Conservation (phyloP, 345 rosid species). For the Diplotaxis tenuifolia region DNA sequence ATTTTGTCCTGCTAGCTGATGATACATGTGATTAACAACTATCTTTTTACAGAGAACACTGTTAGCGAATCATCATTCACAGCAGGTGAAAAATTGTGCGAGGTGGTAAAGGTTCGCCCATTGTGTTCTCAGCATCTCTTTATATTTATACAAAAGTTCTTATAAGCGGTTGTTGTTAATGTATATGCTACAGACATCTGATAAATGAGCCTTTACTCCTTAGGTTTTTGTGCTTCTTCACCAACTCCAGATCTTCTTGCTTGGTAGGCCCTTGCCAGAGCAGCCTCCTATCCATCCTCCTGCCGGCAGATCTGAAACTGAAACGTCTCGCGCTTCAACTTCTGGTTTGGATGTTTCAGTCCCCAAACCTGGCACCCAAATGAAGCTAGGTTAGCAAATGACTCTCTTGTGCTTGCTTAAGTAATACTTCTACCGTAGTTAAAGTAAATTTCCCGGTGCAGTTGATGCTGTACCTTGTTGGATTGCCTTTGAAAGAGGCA, state of each 20-base stretch:
- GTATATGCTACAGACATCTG: constrained; percentile 17
- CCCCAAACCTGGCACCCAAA: constrained; percentile 80
- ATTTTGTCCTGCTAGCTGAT: constrained; percentile 10
- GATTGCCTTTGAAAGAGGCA: constrained; percentile 94
- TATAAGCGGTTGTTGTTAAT: neutral
- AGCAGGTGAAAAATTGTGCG: constrained; percentile 78
- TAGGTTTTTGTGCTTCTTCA: constrained; percentile 90
- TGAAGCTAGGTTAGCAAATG: constrained; percentile 62
- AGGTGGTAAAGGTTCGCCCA: constrained; percentile 82
- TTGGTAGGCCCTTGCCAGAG: constrained; percentile 73
- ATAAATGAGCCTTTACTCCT: constrained; percentile 20
- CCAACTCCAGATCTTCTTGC: constrained; percentile 83
- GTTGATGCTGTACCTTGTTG: constrained; percentile 88
- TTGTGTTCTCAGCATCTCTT: neutral
- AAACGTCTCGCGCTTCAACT: constrained; percentile 58
- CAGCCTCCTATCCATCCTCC: constrained; percentile 62
- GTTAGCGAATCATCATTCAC: constrained; percentile 62
- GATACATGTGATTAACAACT: constrained; percentile 11
- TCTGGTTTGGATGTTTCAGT: constrained; percentile 67
- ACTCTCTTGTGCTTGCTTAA: neutral
- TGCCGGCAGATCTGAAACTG: constrained; percentile 48
- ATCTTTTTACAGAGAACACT: constrained; percentile 44
- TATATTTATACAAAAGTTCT: neutral
- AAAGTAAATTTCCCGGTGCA: constrained; percentile 41
- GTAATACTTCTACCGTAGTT: constrained; percentile 1